Evolutionary conservation across 495 filamentous ascomycete genomes (phyloP).

Genomic region (Penicillium paradoxum): DNA sequence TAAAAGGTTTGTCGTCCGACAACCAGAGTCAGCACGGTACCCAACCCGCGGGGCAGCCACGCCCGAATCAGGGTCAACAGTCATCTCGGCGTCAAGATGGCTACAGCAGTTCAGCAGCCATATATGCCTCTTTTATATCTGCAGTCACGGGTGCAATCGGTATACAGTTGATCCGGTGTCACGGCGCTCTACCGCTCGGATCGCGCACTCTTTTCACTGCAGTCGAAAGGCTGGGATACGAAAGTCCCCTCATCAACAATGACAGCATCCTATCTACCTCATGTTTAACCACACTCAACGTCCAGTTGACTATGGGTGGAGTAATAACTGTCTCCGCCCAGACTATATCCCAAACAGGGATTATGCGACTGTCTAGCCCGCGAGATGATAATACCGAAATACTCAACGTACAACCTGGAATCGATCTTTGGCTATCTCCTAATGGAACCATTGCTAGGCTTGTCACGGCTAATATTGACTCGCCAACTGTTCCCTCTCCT

Average conservation of each 20-base stretch:
- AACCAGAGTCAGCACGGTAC: constrained; percentile 18
- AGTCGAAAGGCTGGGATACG: constrained; percentile 30
- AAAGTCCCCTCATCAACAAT: constrained; percentile 26
- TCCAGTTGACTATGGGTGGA: constrained; percentile 36
- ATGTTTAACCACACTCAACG: constrained; percentile 35
- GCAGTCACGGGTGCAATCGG: constrained; percentile 39
- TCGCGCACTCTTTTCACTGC: constrained; percentile 42
- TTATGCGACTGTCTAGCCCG: constrained; percentile 30
- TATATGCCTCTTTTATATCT: constrained; percentile 43
- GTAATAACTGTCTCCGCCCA: constrained; percentile 37
- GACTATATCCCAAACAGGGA: constrained; percentile 36
- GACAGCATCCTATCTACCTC: constrained; percentile 27
- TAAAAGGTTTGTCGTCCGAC: constrained; percentile 36
- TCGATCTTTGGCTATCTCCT: constrained; percentile 49
- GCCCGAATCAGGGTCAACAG: constrained; percentile 23
- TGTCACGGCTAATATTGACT: constrained; percentile 25
- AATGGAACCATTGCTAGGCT: constrained; percentile 45
- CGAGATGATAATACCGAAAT: constrained; percentile 17
- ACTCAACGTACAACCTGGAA: constrained; percentile 21
- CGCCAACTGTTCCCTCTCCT: constrained; percentile 20
- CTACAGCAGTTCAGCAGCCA: constrained; percentile 34
- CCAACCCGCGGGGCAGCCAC: constrained; percentile 24
- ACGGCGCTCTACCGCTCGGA: constrained; percentile 40
- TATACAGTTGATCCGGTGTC: constrained; percentile 35
- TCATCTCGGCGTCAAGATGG: constrained; percentile 30